phyloP scores from a whole-genome alignment of 257 asterid species.

The Anisodus acutangulus region DNA sequence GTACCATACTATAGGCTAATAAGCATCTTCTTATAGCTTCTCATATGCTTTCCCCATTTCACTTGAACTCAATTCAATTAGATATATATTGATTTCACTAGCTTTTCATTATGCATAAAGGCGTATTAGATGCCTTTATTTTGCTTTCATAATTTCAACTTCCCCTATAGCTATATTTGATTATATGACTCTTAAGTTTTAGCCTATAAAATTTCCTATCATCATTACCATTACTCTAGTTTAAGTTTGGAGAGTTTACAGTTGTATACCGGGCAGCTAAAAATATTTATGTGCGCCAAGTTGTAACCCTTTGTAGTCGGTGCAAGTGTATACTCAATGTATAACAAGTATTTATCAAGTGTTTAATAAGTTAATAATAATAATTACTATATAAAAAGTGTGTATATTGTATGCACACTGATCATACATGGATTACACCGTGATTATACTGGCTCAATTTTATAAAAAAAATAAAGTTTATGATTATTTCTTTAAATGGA shows the following conservation, averaged over 20 bases:
- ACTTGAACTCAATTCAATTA: slow-evolving; percentile 27
- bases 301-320: background rate
- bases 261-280: background rate
- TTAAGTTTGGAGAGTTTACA: background rate
- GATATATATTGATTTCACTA: background rate
- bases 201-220: slow-evolving; percentile 18
- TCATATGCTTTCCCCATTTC: slow-evolving; percentile 29
- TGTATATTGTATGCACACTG: background rate
- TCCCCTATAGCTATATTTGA: slow-evolving; percentile 8
- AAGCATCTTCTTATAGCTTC: background rate
- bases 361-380: background rate
- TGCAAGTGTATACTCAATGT: background rate
- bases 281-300: background rate
- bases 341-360: background rate
- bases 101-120: slow-evolving; percentile 27
- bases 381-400: background rate
- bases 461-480: background rate
- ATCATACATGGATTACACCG: background rate
- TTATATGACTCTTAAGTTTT: slow-evolving; percentile 30
- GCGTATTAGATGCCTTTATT: slow-evolving; percentile 38
- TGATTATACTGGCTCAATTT: background rate
- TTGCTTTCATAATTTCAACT: background rate
- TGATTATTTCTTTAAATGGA: background rate
- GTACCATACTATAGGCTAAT: slow-evolving; percentile 10
- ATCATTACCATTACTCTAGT: background rate